Conservation (phyloP, 805 yeast species). For the Candida rishiriensis region DNA sequence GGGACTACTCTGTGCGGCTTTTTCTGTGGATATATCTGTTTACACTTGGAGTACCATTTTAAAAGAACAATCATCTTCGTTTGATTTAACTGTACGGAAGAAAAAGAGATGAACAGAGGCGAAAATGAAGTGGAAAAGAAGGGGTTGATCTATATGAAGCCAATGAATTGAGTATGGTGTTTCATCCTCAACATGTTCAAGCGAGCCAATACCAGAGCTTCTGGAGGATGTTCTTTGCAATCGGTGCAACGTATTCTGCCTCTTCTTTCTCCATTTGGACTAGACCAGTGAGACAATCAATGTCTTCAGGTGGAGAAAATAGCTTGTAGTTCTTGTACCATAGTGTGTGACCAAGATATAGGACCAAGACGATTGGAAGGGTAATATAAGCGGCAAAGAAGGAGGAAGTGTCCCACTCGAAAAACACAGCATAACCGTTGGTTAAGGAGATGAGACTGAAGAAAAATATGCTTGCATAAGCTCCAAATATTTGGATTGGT, state of each 20-base stretch:
- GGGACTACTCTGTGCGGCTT: too few relatives aligned
- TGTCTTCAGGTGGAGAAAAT: conserved; percentile 49
- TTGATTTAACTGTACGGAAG: too few relatives aligned
- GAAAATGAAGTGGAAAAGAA: too few relatives aligned
- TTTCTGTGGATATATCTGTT: too few relatives aligned
- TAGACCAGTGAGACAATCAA: conserved; percentile 61
- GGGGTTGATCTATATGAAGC: too few relatives aligned
- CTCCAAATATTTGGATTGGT: conserved; percentile 51
- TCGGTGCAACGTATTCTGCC: conserved; percentile 28
- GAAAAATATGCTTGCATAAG: conserved; percentile 42
- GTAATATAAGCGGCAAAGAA: conserved; percentile 68
- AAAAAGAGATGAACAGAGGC: too few relatives aligned
- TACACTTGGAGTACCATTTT: too few relatives aligned
- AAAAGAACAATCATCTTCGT: too few relatives aligned
- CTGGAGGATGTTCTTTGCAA: conserved; percentile 38
- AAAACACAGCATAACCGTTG: conserved; percentile 57
- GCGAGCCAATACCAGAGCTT: conserved; percentile 48
- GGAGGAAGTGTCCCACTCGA: conserved; percentile 41
- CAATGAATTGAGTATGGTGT: too few relatives aligned
- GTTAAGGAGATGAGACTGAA: conserved; percentile 46
- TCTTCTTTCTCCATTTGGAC: conserved; percentile 56
- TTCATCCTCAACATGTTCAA: conserved; percentile 9
- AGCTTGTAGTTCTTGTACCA: conserved; percentile 41
- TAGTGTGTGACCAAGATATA: conserved; percentile 55
- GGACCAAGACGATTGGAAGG: conserved; percentile 46